A percentile compares a stretch with the other conserved stretches of the same genome.
Evolutionary conservation across 305 asterid genomes (phyloP).

Genomic region (Fraxinus velutina): DNA sequence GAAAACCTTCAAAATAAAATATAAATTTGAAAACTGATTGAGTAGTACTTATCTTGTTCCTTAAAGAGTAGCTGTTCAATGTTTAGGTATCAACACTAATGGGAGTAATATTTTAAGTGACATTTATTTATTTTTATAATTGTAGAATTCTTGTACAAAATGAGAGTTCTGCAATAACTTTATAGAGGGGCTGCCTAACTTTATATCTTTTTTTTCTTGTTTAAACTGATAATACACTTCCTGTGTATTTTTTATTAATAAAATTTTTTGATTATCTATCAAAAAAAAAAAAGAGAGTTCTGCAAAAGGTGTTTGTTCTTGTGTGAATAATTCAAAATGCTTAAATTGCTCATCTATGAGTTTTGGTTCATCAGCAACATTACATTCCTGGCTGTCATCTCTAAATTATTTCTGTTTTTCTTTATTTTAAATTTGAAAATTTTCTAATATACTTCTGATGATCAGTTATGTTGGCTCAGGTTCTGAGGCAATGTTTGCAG

Average conservation of each 20-base stretch:
- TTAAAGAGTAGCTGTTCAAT: constrained; percentile 9
- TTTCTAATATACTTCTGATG: constrained; percentile 39
- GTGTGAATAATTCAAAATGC: constrained; percentile 11
- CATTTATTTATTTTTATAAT: constrained; percentile 5
- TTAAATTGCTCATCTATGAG: constrained; percentile 3
- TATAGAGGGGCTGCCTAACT: no score
- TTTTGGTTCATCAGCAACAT: constrained; percentile 4
- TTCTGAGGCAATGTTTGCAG: constrained; percentile 99
- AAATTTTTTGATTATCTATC: no score
- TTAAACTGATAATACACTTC: no score
- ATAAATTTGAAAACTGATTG: neutral
- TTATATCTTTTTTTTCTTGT: no score
- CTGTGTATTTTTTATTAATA: no score
- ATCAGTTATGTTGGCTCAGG: constrained; percentile 61
- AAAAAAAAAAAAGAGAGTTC: no score
- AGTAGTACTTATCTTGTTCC: neutral
- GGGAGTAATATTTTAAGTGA: neutral
- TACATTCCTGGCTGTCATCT: constrained; percentile 11
- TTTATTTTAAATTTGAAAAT: constrained; percentile 13
- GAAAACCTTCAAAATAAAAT: constrained; percentile 6
- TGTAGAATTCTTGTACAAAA: constrained; percentile 16
- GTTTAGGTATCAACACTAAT: constrained; percentile 10
- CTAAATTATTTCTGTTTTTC: constrained; percentile 7
- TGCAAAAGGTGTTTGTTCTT: constrained; percentile 2
- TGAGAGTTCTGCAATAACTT: constrained; percentile 4